These are phyloP conservation scores for Diplodia intermedia DNA, from an alignment of 2,329 filamentous ascomycete genomes.

Conservation along the genomic window DNA sequence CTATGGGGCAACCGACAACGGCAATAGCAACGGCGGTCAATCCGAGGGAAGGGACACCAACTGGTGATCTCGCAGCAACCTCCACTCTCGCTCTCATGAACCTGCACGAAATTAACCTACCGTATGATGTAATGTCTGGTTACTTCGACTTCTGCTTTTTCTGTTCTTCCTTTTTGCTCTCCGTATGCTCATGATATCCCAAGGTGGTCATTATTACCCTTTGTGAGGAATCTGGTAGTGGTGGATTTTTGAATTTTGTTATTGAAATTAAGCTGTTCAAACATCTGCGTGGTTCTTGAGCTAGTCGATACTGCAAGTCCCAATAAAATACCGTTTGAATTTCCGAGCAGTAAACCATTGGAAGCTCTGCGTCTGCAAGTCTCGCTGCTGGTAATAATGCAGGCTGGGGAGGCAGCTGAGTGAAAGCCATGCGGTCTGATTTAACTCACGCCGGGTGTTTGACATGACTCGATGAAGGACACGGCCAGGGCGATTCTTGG, in stretches of 20 bases:
- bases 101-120: background rate
- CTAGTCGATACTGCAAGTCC: background rate
- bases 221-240: background rate
- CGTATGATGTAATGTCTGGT: slow-evolving; percentile 10
- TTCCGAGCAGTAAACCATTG: too few species aligned
- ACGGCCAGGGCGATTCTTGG: too few species aligned
- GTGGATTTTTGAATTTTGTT: background rate
- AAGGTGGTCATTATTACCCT: background rate
- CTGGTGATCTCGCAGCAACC: slow-evolving; percentile 6
- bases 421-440: too few species aligned
- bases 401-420: too few species aligned
- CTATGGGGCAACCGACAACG: slow-evolving; percentile 34
- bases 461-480: too few species aligned
- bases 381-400: too few species aligned
- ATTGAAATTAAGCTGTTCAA: background rate
- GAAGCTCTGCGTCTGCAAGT: too few species aligned
- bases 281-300: background rate
- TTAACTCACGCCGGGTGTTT: too few species aligned
- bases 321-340: too few species aligned
- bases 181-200: slow-evolving; percentile 22
- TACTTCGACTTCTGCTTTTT: background rate
- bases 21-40: background rate
- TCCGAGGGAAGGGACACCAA: slow-evolving; percentile 30
- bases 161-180: background rate
- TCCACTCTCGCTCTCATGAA: background rate